Evolutionary conservation across 1,139 yeast genomes (phyloP), one percentile per base, ranked within the genome.

Genomic region (Yarrowia galli): DNA sequence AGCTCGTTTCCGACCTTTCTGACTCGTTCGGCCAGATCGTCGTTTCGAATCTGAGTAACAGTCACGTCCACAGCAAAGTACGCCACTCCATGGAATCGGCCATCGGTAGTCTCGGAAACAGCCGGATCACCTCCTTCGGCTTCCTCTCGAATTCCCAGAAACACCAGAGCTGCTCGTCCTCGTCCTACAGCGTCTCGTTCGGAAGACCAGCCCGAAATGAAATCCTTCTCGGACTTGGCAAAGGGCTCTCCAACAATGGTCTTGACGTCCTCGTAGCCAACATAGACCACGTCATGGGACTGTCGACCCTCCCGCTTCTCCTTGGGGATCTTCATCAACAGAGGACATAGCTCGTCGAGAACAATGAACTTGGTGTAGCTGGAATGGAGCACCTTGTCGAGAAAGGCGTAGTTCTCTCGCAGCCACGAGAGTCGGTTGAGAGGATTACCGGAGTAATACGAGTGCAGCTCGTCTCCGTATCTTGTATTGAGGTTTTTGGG

Each of bases 391-490:
- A 92, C 87, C 43, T 78, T 74, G 60, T 80, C 73, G 28, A 92
- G 82, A 74, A 91, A 92, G 40, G 81, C 84, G 28, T 79, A 69
- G 74, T 92, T 89, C 40, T 86, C 88, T 68, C 98, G 81, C 61
- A 92, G 80, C 74, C 92, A 93, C 15, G 96, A 87, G 12, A 92
- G 88, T 71, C 98, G 80, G 78, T 93, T 92, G 67, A 93, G 80
- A 3, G 66, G 66, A 38, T 61, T 61, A 23, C 66, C 66, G n/a
- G 66, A 61, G 66, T 61, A 61, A 16, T 46, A 61, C 35, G 66
- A 22, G 45, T 25, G 36, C 25, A 61, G 38, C 66, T 61, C 66
- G 54, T 61, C 66, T 15, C 66, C 66, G 46, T 61, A 61, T 35
- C 56, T 45, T 2, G 54, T 61, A 23, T 46, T 36, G 36, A 61